Conservation (phyloP, 768 basidiomycete genomes). For the Artomyces pyxidatus region DNA sequence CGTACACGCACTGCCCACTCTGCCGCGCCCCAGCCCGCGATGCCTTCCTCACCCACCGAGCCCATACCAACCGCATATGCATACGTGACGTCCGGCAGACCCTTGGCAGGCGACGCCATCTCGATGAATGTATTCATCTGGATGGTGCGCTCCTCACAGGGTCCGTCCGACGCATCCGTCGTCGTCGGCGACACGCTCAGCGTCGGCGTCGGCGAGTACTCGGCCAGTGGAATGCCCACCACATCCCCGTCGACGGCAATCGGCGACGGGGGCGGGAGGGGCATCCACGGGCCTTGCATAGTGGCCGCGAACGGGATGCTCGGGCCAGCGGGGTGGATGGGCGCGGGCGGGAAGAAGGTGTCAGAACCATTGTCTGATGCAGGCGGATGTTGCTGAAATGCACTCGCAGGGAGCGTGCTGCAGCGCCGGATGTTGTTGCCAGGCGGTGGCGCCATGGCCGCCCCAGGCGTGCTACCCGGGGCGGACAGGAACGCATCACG, state of each 20-base stretch:
- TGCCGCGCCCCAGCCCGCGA: slow-evolving; percentile 11
- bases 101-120: background rate
- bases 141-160: slow-evolving; percentile 14
- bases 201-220: slow-evolving; percentile 16
- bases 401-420: background rate
- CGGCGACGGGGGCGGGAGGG: background rate
- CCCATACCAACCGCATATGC: slow-evolving; percentile 7
- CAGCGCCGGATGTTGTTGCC: background rate
- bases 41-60: slow-evolving; percentile 10
- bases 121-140: slow-evolving; percentile 14
- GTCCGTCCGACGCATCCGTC: slow-evolving; percentile 14
- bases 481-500: background rate
- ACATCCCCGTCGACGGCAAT: background rate
- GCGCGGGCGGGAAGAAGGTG: background rate
- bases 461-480: slow-evolving; percentile 1
- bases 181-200: slow-evolving; percentile 12
- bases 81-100: slow-evolving; percentile 13
- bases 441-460: background rate
- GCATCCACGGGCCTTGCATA: background rate
- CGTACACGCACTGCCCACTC: slow-evolving; percentile 10
- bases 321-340: background rate
- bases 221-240: background rate
- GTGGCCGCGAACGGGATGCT: background rate
- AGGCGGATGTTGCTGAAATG: background rate
- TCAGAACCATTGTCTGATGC: background rate